phyloP scores from a whole-genome alignment of 208 protist species.

The Leishmania guyanensis region DNA sequence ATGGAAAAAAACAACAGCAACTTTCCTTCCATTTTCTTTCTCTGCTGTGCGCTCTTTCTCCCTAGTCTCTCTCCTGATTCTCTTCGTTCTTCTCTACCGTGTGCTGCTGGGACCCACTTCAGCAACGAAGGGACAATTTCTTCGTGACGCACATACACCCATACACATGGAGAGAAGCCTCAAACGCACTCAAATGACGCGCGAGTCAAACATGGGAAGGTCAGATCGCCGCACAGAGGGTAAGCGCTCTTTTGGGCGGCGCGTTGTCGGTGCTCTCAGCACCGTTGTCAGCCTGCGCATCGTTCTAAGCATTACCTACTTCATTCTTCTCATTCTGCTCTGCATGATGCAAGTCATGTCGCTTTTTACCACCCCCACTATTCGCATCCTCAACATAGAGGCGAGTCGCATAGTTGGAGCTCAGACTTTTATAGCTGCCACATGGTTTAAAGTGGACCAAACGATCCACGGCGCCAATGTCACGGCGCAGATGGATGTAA shows the following conservation, averaged over 20 bases:
- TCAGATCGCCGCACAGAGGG: not conserved
- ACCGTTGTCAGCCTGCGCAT: slow-evolving; percentile 29
- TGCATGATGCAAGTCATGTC: slow-evolving; percentile 29
- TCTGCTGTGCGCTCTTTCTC: not conserved
- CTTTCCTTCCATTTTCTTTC: not conserved
- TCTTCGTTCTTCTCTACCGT: not conserved
- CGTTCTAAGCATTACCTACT: slow-evolving; percentile 34
- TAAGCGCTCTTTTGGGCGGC: not conserved
- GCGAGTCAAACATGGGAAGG: slow-evolving; percentile 1
- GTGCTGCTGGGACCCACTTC: not conserved
- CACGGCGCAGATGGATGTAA: slow-evolving; percentile 18
- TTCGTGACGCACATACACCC: not conserved
- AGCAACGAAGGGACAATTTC: not conserved
- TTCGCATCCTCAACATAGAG: slow-evolving; percentile 32
- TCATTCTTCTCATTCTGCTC: slow-evolving; percentile 32
- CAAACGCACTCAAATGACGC: not conserved
- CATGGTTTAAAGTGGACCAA: slow-evolving; percentile 27
- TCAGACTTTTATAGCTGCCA: not conserved
- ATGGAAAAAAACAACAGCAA: not conserved
- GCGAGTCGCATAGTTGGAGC: slow-evolving; percentile 34
- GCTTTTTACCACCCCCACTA: slow-evolving; percentile 36
- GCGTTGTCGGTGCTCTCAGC: slow-evolving; percentile 3
- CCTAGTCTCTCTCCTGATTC: not conserved
- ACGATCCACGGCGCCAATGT: slow-evolving; percentile 45
- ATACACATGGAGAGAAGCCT: not conserved